Percentiles rank a stretch among this genome's conserved stretches.
phyloP scores from a whole-genome alignment of 164 flowering plant genomes.

The Houttuynia cordata region DNA sequence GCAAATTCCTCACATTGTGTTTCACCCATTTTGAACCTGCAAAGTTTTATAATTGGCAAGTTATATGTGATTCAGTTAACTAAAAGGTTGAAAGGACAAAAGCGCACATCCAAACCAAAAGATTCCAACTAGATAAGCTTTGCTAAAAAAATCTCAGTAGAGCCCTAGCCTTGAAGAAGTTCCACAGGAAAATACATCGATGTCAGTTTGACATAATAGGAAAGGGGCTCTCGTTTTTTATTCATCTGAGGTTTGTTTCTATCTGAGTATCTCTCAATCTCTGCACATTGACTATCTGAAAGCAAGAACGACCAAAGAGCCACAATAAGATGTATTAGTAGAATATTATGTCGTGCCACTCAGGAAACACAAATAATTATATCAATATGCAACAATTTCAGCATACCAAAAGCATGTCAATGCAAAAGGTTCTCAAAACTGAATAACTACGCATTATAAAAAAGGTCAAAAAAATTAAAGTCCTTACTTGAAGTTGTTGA shows the following conservation, averaged over 20 bases:
- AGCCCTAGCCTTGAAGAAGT: constrained; percentile 20
- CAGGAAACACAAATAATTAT: no score
- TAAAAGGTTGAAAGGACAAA: constrained; percentile 1
- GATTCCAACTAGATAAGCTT: neutral
- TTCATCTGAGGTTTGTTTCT: constrained; percentile 12
- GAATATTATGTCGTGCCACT: no score
- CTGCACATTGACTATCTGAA: constrained; percentile 18
- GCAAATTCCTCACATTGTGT: constrained; percentile 21
- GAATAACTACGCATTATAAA: neutral
- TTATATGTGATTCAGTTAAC: no score
- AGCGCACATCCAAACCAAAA: neutral
- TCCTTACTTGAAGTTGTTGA: constrained; percentile 15
- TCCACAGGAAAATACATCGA: constrained; percentile 23
- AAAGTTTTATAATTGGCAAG: neutral
- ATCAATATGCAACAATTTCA: neutral
- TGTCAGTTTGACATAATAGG: constrained; percentile 15
- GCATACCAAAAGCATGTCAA: neutral
- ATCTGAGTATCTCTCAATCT: constrained; percentile 32
- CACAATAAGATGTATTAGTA: neutral
- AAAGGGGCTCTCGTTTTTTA: constrained; percentile 14
- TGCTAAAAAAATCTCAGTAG: neutral
- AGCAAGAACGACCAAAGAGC: neutral
- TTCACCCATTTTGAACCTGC: constrained; percentile 18
- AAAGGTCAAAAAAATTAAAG: neutral
- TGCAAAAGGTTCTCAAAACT: no score